phyloP scores from a whole-genome alignment of 148 eudicot species.

The Suaeda aralocaspica region DNA sequence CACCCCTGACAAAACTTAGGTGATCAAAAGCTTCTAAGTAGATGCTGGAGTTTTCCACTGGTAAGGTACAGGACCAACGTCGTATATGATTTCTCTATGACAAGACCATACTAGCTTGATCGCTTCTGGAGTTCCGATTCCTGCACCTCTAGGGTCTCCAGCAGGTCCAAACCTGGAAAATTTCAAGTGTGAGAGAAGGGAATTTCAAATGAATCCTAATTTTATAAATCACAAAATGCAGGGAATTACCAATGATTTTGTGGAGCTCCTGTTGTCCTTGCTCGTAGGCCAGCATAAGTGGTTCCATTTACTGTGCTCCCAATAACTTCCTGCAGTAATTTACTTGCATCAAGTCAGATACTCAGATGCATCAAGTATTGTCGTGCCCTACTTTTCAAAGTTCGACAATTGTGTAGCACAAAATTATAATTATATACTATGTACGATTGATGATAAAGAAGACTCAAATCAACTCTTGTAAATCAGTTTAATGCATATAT shows the following conservation, averaged over 20 bases:
- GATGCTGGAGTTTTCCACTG: constrained; percentile 49
- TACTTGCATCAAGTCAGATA: not conserved
- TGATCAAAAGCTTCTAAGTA: constrained; percentile 7
- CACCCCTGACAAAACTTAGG: not conserved
- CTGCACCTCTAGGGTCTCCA: constrained; percentile 99
- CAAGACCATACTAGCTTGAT: constrained; percentile 99
- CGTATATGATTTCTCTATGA: constrained; percentile 93
- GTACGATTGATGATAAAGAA: not conserved
- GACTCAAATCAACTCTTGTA: too few relatives aligned
- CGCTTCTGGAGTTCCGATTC: constrained; percentile 97
- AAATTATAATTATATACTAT: not conserved
- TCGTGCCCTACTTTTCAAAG: constrained; percentile 1
- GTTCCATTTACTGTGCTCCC: constrained; percentile 94
- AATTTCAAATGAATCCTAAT: not conserved
- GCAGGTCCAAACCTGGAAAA: constrained; percentile 94
- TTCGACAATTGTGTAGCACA: not conserved
- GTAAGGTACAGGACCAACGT: constrained; percentile 74
- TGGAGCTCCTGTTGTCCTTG: constrained; percentile 99
- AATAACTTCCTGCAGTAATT: constrained; percentile 66
- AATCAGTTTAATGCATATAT: too few relatives aligned
- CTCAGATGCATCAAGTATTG: not conserved
- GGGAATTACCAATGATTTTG: constrained; percentile 85
- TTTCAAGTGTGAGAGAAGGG: not conserved
- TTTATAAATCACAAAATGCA: not conserved
- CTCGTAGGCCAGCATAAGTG: constrained; percentile 89